Conservation (phyloP, 306 rosid genomes). For the Begonia fuchsioides region DNA sequence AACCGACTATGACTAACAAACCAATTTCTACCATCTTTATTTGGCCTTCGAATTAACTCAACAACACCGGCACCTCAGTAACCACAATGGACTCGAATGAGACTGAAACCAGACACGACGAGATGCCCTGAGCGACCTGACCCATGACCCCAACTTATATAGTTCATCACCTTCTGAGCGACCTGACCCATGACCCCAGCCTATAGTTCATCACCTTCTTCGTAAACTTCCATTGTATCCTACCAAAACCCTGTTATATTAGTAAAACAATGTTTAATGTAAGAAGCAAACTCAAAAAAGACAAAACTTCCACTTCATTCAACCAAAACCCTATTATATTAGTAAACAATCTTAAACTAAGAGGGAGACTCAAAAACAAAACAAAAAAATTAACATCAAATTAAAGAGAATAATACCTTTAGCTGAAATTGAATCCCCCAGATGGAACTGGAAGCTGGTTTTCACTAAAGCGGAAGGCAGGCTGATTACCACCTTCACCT, state of each 20-base stretch:
- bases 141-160: not conserved
- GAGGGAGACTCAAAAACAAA: not conserved
- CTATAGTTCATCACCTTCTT: not conserved
- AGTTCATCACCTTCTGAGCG: not conserved
- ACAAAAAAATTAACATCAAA: too few relatives aligned
- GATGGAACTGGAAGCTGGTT: not conserved
- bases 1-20: not conserved
- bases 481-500: not conserved
- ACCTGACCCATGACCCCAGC: too few relatives aligned
- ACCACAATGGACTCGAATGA: not conserved
- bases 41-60: not conserved
- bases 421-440: conserved; percentile 3
- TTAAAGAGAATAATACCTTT: not conserved
- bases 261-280: not conserved
- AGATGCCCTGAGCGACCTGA: not conserved
- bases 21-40: not conserved
- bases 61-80: not conserved
- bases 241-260: not conserved
- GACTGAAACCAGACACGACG: not conserved
- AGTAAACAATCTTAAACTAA: too few relatives aligned
- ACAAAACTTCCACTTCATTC: not conserved
- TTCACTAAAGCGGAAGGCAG: not conserved
- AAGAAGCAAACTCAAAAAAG: not conserved
- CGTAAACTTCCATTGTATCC: not conserved
- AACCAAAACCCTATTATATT: not conserved